phyloP scores from a whole-genome alignment of 139 green algal genomes.

The Chloropicon primus region DNA sequence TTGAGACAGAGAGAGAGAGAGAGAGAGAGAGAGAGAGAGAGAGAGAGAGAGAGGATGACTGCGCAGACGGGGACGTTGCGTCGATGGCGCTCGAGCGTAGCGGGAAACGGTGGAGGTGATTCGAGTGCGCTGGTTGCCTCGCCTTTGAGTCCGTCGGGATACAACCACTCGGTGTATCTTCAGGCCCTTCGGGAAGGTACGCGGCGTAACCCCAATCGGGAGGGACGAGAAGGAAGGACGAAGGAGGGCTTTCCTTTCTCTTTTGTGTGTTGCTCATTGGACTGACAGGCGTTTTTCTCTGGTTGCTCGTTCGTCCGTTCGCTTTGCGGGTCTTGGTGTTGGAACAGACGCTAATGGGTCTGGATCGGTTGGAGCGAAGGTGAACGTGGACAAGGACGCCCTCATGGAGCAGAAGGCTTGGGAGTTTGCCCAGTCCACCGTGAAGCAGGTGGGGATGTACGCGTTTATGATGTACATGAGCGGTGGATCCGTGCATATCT shows the following conservation, averaged over 20 bases:
- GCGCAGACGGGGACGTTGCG: not conserved
- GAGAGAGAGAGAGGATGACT: not conserved
- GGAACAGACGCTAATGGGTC: not conserved
- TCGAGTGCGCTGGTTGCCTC: not conserved
- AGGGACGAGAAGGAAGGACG: too few species aligned
- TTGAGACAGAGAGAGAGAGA: too few species aligned
- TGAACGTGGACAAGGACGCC: not conserved
- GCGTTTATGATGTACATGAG: conserved; percentile 96
- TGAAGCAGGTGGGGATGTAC: conserved; percentile 53
- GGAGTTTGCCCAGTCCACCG: conserved; percentile 20
- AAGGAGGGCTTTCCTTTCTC: too few species aligned
- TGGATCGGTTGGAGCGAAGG: not conserved
- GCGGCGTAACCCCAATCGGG: too few species aligned
- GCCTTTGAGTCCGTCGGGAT: not conserved
- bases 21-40: too few species aligned
- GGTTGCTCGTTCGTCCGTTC: too few species aligned
- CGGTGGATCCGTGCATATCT: conserved; percentile 76
- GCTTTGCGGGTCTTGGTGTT: too few species aligned
- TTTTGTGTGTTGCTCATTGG: too few species aligned
- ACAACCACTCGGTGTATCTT: not conserved
- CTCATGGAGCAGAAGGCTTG: conserved; percentile 4
- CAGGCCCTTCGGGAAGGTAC: not conserved
- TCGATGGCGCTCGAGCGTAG: not conserved
- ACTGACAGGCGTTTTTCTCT: too few species aligned
- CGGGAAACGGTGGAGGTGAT: not conserved